phyloP scores from a whole-genome alignment of 306 rosid species.

The Fragaria nilgerrensis region DNA sequence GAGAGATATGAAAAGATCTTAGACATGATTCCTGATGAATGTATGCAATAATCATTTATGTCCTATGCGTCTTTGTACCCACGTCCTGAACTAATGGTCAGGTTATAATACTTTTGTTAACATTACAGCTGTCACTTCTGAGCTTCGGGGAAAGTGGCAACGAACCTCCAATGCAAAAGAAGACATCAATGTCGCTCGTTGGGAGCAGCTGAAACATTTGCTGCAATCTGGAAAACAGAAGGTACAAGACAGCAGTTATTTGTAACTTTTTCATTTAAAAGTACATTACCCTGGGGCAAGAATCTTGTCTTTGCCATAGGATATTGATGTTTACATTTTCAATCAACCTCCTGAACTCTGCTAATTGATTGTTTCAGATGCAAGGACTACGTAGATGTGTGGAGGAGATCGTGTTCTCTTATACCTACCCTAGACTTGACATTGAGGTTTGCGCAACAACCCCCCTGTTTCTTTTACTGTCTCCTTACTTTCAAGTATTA shows the following conservation, averaged over 20 bases:
- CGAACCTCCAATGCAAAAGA: slow-evolving; percentile 59
- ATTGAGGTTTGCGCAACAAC: slow-evolving; percentile 61
- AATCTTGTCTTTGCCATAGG: neutral
- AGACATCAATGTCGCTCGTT: slow-evolving; percentile 63
- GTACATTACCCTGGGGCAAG: neutral
- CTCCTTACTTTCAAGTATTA: neutral
- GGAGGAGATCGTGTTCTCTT: slow-evolving; percentile 85
- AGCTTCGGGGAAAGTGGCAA: slow-evolving; percentile 89
- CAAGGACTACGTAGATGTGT: slow-evolving; percentile 67
- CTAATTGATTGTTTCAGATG: slow-evolving; percentile 33
- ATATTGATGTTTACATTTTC: neutral
- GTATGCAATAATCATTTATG: slow-evolving; percentile 32
- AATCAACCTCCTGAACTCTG: neutral
- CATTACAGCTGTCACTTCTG: slow-evolving; percentile 77
- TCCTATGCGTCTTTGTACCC: neutral
- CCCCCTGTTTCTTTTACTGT: slow-evolving; percentile 9
- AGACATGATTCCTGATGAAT: slow-evolving; percentile 80
- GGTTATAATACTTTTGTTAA: slow-evolving; percentile 19
- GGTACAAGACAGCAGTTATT: slow-evolving; percentile 38
- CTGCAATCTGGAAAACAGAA: slow-evolving; percentile 71
- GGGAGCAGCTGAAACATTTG: slow-evolving; percentile 76
- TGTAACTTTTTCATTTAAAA: neutral
- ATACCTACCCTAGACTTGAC: slow-evolving; percentile 88
- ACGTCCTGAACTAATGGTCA: slow-evolving; percentile 15
- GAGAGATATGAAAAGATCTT: slow-evolving; percentile 80